These are phyloP conservation scores for Myxozyma kluyveri DNA, from an alignment of 805 yeast genomes.

Conservation along the genomic window DNA sequence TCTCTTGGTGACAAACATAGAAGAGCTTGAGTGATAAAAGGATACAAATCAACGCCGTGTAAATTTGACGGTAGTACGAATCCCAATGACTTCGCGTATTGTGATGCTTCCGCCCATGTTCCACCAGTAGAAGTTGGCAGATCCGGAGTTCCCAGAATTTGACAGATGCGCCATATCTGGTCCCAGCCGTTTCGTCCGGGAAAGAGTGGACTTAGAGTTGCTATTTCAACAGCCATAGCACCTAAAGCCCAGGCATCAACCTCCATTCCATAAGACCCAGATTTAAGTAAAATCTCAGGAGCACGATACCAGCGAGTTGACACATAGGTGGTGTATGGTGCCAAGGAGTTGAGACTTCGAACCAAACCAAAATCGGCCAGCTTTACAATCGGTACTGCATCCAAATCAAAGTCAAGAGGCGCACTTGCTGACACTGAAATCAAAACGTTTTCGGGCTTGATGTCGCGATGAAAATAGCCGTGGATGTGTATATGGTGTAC, in stretches of 20 bases:
- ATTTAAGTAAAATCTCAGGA: slow-evolving; percentile 66
- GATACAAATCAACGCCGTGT: slow-evolving; percentile 4
- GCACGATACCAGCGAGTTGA: slow-evolving; percentile 97
- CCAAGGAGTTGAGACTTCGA: slow-evolving; percentile 61
- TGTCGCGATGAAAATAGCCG: slow-evolving; percentile 79
- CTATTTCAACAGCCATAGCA: slow-evolving; percentile 81
- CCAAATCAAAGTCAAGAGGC: slow-evolving; percentile 40
- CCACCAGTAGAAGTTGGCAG: slow-evolving; percentile 52
- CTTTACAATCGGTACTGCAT: slow-evolving; percentile 62
- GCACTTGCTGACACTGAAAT: slow-evolving; percentile 37
- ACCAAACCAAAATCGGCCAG: slow-evolving; percentile 96
- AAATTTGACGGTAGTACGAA: slow-evolving; percentile 49
- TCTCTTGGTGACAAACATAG: neutral
- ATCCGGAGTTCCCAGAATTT: slow-evolving; percentile 73
- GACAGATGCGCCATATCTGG: slow-evolving; percentile 67
- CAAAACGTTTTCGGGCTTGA: slow-evolving; percentile 90
- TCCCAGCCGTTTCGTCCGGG: slow-evolving; percentile 81
- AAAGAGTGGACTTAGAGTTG: slow-evolving; percentile 71
- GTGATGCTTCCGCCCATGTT: slow-evolving; percentile 62
- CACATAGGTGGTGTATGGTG: slow-evolving; percentile 77
- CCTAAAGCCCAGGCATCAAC: slow-evolving; percentile 95
- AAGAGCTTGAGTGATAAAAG: slow-evolving; percentile 1
- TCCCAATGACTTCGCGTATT: slow-evolving; percentile 54
- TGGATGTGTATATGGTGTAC: slow-evolving; percentile 73
- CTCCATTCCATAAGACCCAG: slow-evolving; percentile 65